These are phyloP conservation scores for Papiliotrema flavescens DNA, from an alignment of 1,284 basidiomycete genomes.

Conservation along the genomic window DNA sequence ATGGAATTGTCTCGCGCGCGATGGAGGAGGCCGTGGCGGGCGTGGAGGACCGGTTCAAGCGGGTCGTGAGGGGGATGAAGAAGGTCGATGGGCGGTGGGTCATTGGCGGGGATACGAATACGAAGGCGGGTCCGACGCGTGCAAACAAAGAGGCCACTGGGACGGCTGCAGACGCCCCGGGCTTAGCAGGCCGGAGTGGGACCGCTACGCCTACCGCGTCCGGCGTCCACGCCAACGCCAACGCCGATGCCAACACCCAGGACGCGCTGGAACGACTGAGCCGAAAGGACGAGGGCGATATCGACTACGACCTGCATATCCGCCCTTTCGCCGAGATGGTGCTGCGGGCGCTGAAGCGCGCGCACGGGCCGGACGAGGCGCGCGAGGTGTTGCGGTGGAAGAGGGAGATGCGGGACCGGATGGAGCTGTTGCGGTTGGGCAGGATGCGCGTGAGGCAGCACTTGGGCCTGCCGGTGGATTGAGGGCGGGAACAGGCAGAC, in stretches of 20 bases:
- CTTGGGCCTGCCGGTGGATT: background rate
- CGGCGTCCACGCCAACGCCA: too few species aligned
- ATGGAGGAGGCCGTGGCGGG: slow-evolving; percentile 3
- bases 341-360: slow-evolving; percentile 17
- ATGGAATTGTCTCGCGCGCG: slow-evolving; percentile 13
- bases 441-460: background rate
- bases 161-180: too few species aligned
- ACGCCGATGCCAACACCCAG: background rate
- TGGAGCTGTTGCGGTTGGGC: background rate
- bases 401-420: background rate
- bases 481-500: too few species aligned
- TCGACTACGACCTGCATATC: slow-evolving; percentile 14
- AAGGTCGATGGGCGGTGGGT: too few species aligned
- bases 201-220: too few species aligned
- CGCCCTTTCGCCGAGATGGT: slow-evolving; percentile 33
- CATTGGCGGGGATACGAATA: too few species aligned
- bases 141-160: too few species aligned
- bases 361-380: slow-evolving; percentile 1
- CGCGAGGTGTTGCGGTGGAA: background rate
- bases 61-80: background rate
- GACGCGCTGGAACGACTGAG: background rate
- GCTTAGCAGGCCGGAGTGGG: too few species aligned
- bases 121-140: too few species aligned
- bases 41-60: background rate
- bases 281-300: background rate